Evolutionary conservation across 495 filamentous ascomycete species (phyloP), one percentile per base, ranked within the genome.

Genomic region (Endocarpon pusillum): DNA sequence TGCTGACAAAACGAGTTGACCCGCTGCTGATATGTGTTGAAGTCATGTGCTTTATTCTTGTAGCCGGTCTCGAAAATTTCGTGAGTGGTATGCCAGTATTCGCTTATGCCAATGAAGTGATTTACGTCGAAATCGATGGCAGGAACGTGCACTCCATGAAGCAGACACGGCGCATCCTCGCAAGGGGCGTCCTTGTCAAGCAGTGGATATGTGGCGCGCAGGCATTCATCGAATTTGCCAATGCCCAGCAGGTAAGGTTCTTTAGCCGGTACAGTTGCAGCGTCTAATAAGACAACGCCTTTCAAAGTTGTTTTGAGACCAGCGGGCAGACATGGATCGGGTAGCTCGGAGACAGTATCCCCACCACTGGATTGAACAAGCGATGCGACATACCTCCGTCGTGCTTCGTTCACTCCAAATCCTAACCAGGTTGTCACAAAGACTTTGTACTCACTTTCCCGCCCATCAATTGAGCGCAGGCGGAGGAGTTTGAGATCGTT

Each of bases 41-140:
- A 89, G 42, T 96, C 89, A 53, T 96, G 96, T 0, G 79, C 71
- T 42, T 79, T 81, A 42, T 91, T 78, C 34, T 77, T 78, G 45
- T 80, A 67, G 19, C 71, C 73, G 49, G 73, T 74, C 39, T 83
- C 79, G 45, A 96, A 94, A 1, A 94, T 73, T 32, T 91, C 83
- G 46, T 94, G 87, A 0, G 89, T 99, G 0, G 87, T 94, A 56
- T 99, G 89, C 89, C 89, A 99, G 49, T 92, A 99, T 49, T 99
- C 89, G 12, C 85, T 94, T 35, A 99, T 87, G 5, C 89, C 89
- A 18, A 99, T 76, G 46, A 99, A 99, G 49, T 96, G 89, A 40
- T 99, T 99, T 24, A 99, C 75, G 34, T 89, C 77, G 48, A 96
- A 99, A 52, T 99, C 89, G 35, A 99, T 94, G 1, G 87, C 84